These are phyloP conservation scores for Fusarium sp. DNA, from an alignment of 2,329 filamentous ascomycete genomes.

Conservation along the genomic window DNA sequence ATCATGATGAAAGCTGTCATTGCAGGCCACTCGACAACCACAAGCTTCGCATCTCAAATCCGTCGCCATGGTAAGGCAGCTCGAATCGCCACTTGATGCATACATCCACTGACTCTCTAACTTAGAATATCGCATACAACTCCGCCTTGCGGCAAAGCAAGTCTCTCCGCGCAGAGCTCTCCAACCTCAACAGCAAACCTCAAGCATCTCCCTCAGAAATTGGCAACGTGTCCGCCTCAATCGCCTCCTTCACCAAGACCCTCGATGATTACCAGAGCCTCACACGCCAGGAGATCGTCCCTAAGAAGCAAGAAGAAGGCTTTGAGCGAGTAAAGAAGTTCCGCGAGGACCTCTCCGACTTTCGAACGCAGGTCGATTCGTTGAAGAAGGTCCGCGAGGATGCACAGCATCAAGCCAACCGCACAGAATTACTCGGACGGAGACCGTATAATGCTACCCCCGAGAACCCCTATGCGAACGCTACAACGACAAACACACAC, in stretches of 20 bases:
- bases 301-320: constrained; percentile 92
- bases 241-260: constrained; percentile 85
- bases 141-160: constrained; percentile 86
- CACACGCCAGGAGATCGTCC: constrained; percentile 87
- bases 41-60: constrained; percentile 34
- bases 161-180: constrained; percentile 80
- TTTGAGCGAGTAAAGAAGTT: constrained; percentile 88
- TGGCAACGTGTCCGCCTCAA: constrained; percentile 80
- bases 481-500: constrained; percentile 49
- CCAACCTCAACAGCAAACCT: constrained; percentile 72
- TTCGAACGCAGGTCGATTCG: constrained; percentile 79
- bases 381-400: constrained; percentile 84
- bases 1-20: constrained; percentile 38
- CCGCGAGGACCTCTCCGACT: constrained; percentile 82
- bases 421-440: constrained; percentile 85
- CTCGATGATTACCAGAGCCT: constrained; percentile 91
- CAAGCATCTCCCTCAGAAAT: constrained; percentile 66
- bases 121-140: constrained; percentile 85
- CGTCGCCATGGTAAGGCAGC: constrained; percentile 33
- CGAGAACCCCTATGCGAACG: constrained; percentile 90
- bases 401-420: constrained; percentile 71
- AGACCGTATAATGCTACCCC: constrained; percentile 83
- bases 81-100: accelerated
- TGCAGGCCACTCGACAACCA: constrained; percentile 13
- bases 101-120: background rate